phyloP scores from a whole-genome alignment of 352 stramenopile species.

The Phytophthora melonis region DNA sequence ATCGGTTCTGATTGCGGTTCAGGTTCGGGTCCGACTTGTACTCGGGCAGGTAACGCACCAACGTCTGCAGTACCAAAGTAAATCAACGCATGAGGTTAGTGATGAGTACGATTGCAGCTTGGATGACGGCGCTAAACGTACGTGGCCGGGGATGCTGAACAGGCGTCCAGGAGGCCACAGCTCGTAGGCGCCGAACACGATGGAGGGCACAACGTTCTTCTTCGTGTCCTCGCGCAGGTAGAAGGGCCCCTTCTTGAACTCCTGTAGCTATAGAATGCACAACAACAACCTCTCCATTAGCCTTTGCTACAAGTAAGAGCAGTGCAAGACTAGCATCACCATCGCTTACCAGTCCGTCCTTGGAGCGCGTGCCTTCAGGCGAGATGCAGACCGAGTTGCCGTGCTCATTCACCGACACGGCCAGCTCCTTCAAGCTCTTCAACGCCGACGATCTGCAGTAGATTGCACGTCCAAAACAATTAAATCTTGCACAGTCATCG shows the following conservation, averaged over 20 bases:
- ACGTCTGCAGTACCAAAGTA: conserved; percentile 43
- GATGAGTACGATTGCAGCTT: background rate
- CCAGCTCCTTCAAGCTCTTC: conserved; percentile 76
- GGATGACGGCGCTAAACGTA: conserved; percentile 25
- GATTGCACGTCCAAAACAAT: conserved; percentile 8
- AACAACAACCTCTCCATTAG: conserved; percentile 3
- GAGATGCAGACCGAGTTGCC: conserved; percentile 87
- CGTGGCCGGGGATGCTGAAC: conserved; percentile 77
- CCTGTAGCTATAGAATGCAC: conserved; percentile 62
- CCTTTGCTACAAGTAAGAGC: background rate
- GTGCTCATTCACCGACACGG: conserved; percentile 70
- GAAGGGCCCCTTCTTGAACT: conserved; percentile 91
- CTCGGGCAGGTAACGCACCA: conserved; percentile 81
- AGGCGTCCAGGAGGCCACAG: conserved; percentile 80
- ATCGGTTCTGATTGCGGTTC: conserved; percentile 84
- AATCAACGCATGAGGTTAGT: no score
- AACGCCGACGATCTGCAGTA: conserved; percentile 58
- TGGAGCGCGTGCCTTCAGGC: conserved; percentile 85
- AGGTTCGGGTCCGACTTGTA: conserved; percentile 70
- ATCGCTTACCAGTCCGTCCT: conserved; percentile 66
- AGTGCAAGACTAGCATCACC: background rate
- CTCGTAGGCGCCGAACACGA: conserved; percentile 87
- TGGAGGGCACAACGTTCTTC: conserved; percentile 80
- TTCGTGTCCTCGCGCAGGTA: conserved; percentile 86
- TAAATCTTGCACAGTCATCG: background rate